Evolutionary conservation across 306 rosid species (phyloP).

Genomic region (Styphnolobium japonicum): DNA sequence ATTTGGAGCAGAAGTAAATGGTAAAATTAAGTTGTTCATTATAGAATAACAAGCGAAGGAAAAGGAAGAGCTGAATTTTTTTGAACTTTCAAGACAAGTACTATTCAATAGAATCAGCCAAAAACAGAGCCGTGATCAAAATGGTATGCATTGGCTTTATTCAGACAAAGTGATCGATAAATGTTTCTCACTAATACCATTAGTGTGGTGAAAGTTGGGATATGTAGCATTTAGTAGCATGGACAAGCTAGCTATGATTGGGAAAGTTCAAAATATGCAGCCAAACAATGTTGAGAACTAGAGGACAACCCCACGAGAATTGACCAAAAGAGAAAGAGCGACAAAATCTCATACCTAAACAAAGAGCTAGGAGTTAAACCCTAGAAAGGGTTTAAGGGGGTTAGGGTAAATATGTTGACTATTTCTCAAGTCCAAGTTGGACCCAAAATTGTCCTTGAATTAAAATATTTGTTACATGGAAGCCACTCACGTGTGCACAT

Average conservation of each 20-base stretch:
- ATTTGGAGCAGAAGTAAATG: neutral
- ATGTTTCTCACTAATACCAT: neutral
- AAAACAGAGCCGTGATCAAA: constrained; percentile 21
- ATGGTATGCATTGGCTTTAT: constrained; percentile 17
- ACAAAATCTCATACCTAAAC: constrained; percentile 18
- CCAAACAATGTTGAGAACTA: constrained; percentile 25
- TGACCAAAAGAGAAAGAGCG: constrained; percentile 6
- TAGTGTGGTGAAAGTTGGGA: neutral
- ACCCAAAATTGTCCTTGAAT: constrained; percentile 19
- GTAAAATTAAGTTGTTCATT: neutral
- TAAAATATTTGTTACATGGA: neutral
- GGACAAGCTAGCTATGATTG: constrained; percentile 13
- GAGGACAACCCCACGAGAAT: constrained; percentile 36
- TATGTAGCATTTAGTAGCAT: constrained; percentile 2
- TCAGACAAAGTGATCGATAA: constrained; percentile 2
- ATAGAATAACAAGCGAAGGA: neutral
- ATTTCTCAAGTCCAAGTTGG: constrained; percentile 3
- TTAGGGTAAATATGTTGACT: constrained; percentile 23
- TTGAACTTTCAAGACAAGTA: constrained; percentile 3
- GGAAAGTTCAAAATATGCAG: constrained; percentile 7
- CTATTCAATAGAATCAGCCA: constrained; percentile 4
- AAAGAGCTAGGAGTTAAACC: neutral
- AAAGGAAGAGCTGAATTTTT: neutral
- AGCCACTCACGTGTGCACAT: constrained; percentile 39
- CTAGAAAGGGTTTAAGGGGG: neutral